These are phyloP conservation scores for Fonsecaea monophora DNA, from an alignment of 2,329 filamentous ascomycete genomes.

Conservation along the genomic window DNA sequence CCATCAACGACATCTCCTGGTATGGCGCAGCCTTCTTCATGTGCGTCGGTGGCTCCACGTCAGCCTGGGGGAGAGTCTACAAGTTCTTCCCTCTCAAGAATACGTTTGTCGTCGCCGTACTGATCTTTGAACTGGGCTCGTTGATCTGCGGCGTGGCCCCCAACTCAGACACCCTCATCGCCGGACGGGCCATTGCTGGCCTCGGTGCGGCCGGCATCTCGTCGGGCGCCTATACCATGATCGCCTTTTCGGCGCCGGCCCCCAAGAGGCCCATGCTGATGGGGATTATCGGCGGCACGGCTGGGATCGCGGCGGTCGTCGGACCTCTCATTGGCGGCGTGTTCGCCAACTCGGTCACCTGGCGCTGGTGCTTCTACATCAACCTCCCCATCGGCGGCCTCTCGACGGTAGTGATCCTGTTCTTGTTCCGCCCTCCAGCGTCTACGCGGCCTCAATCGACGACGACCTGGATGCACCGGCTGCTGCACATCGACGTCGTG, in stretches of 20 bases:
- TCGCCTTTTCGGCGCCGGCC: too few relatives aligned
- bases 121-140: slow-evolving; percentile 5
- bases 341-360: slow-evolving; percentile 54
- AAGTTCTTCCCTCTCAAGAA: too few relatives aligned
- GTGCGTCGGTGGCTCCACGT: too few relatives aligned
- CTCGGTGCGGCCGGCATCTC: neutral
- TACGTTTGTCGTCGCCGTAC: too few relatives aligned
- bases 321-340: slow-evolving; percentile 51
- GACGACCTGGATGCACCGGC: slow-evolving; percentile 36
- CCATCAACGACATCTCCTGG: too few relatives aligned
- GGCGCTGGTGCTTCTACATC: slow-evolving; percentile 61
- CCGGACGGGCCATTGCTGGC: slow-evolving; percentile 3
- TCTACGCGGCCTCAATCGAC: neutral
- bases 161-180: neutral
- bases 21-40: too few relatives aligned
- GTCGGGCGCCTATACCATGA: too few relatives aligned
- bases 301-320: too few relatives aligned
- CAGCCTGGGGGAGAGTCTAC: too few relatives aligned
- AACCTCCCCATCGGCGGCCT: slow-evolving; percentile 58
- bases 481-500: slow-evolving; percentile 56
- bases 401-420: slow-evolving; percentile 9
- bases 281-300: too few relatives aligned
- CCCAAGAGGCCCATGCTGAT: too few relatives aligned
- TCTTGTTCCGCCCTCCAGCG: slow-evolving; percentile 40
- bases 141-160: slow-evolving; percentile 2